Evolutionary conservation across 2,329 filamentous ascomycete species (phyloP).

Genomic region (Penicillium freii): DNA sequence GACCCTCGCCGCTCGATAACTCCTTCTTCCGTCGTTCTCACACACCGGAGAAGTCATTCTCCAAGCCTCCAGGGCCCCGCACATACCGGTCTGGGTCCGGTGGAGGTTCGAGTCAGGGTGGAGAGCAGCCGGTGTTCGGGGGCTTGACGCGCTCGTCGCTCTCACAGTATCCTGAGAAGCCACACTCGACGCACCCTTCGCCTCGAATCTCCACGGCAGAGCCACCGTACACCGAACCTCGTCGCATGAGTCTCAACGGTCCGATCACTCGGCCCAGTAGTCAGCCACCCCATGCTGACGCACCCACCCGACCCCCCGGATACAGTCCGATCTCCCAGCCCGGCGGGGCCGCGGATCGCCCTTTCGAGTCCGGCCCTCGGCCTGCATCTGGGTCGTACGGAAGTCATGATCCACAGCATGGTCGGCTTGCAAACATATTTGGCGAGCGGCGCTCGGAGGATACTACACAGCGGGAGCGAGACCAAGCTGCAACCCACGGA

Average conservation of each 20-base stretch:
- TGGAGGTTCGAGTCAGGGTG: constrained; percentile 26
- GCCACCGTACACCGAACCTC: constrained; percentile 33
- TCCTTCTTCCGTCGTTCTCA: constrained; percentile 64
- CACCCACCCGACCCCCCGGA: constrained; percentile 30
- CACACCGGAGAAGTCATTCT: constrained; percentile 68
- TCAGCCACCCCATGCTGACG: constrained; percentile 41
- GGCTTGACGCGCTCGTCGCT: constrained; percentile 30
- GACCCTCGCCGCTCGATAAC: constrained; percentile 57
- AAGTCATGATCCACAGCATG: constrained; percentile 32
- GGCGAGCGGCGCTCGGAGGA: constrained; percentile 39
- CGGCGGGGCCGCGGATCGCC: constrained; percentile 25
- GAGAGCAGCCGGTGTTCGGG: constrained; percentile 36
- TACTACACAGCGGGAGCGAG: constrained; percentile 35
- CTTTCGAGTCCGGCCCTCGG: constrained; percentile 26
- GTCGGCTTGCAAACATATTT: constrained; percentile 34
- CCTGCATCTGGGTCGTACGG: constrained; percentile 30
- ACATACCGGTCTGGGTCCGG: constrained; percentile 41
- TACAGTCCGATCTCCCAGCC: constrained; percentile 39
- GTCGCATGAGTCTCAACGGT: constrained; percentile 46
- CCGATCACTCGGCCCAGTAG: constrained; percentile 45
- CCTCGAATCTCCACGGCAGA: constrained; percentile 37
- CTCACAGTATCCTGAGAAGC: constrained; percentile 38
- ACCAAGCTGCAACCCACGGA: constrained; percentile 31
- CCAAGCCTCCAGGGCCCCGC: constrained; percentile 41
- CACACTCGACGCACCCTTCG: constrained; percentile 35